Evolutionary conservation across 2,329 filamentous ascomycete genomes (phyloP).

Genomic region (Aschersonia sp.): DNA sequence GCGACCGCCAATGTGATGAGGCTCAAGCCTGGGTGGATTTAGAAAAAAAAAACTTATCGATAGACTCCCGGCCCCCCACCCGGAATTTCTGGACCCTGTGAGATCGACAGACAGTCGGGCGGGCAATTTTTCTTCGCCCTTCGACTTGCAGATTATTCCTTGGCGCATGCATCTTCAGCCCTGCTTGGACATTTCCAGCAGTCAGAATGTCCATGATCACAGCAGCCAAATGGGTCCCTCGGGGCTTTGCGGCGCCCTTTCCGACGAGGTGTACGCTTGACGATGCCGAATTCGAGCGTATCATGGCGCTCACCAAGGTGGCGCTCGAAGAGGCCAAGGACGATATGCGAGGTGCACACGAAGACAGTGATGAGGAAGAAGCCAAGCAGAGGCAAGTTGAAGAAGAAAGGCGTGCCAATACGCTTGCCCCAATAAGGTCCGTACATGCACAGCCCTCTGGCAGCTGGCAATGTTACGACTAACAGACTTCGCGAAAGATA

Average conservation of each 20-base stretch:
- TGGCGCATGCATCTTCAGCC: no score
- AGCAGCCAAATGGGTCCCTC: conserved; percentile 60
- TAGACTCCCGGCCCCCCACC: no score
- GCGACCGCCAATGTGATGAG: no score
- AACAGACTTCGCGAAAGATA: conserved; percentile 24
- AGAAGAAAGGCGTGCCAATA: conserved; percentile 10
- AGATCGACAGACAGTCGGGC: no score
- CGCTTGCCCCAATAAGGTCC: conserved; percentile 2
- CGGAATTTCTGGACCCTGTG: no score
- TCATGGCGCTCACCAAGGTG: conserved; percentile 58
- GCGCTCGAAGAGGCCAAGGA: conserved; percentile 87
- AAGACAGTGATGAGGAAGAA: conserved; percentile 18
- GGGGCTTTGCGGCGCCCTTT: conserved; percentile 63
- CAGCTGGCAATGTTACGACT: not conserved
- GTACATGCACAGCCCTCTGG: not conserved
- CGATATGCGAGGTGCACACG: conserved; percentile 57
- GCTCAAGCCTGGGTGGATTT: no score
- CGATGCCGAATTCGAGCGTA: conserved; percentile 61
- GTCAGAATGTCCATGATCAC: conserved; percentile 58
- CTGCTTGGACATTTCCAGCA: not conserved
- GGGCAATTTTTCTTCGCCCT: no score
- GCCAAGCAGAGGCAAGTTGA: conserved; percentile 19
- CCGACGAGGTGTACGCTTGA: conserved; percentile 62
- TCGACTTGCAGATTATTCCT: no score
- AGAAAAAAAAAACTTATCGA: no score